These are phyloP conservation scores for Paecilomyces sp. DNA, from an alignment of 2,329 filamentous ascomycete genomes.

Conservation along the genomic window DNA sequence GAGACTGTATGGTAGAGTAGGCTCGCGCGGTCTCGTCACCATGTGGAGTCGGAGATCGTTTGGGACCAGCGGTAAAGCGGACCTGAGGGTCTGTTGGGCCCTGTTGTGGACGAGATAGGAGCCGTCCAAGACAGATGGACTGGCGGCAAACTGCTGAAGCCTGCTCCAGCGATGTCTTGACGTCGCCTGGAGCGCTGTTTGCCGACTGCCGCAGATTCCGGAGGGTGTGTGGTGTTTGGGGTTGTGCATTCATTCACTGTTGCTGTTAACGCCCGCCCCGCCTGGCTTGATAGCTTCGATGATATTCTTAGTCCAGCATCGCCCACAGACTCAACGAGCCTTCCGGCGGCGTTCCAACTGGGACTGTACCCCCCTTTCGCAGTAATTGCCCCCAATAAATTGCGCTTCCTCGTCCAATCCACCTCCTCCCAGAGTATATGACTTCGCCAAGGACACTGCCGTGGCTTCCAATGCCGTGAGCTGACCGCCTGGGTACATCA, in stretches of 20 bases:
- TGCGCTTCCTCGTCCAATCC: not conserved
- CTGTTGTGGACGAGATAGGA: not conserved
- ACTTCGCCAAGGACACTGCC: not conserved
- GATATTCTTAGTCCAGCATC: not conserved
- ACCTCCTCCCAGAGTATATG: not conserved
- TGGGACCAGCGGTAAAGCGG: not conserved
- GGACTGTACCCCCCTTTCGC: not conserved
- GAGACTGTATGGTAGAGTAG: not conserved
- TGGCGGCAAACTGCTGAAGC: not conserved
- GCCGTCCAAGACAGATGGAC: not conserved
- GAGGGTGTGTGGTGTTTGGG: not conserved
- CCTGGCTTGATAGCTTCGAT: not conserved
- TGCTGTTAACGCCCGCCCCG: not conserved
- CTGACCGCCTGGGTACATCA: not conserved
- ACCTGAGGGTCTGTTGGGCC: not conserved
- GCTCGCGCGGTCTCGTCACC: not conserved
- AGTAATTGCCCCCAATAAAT: not conserved
- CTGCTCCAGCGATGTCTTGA: not conserved
- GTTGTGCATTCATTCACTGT: not conserved
- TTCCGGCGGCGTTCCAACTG: not conserved
- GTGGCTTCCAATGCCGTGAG: not conserved
- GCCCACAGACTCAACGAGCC: not conserved
- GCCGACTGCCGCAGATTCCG: not conserved
- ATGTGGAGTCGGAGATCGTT: not conserved
- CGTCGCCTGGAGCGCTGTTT: not conserved